Conservation (phyloP, 257 asterid species). For the Primulina eburnea region DNA sequence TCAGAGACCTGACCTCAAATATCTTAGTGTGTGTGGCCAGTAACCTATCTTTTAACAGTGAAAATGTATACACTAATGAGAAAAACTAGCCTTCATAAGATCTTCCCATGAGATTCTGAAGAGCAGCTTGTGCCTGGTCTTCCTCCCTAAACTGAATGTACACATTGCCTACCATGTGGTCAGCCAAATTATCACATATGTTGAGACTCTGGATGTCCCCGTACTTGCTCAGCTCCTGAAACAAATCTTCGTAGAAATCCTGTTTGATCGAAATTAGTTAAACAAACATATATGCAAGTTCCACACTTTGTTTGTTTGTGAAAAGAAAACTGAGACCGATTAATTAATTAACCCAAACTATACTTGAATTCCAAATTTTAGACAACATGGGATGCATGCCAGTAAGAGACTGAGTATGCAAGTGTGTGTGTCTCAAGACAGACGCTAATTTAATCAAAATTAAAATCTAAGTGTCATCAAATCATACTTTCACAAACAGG, state of each 20-base stretch:
- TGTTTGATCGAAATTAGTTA: constrained; percentile 2
- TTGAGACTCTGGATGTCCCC: constrained; percentile 85
- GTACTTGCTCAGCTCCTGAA: constrained; percentile 85
- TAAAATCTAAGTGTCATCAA: neutral
- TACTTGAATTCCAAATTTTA: neutral
- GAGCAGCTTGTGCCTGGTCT: constrained; percentile 77
- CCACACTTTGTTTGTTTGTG: neutral
- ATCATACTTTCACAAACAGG: neutral
- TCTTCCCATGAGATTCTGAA: constrained; percentile 80
- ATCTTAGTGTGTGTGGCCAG: constrained; percentile 12
- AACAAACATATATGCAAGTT: neutral
- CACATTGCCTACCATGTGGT: constrained; percentile 91
- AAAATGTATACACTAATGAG: neutral
- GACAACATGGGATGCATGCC: neutral
- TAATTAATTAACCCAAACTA: too few species aligned
- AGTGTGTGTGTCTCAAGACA: neutral
- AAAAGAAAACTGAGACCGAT: neutral
- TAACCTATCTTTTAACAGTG: neutral
- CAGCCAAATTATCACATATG: constrained; percentile 86
- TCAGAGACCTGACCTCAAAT: neutral
- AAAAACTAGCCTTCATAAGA: constrained; percentile 61
- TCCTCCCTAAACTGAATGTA: constrained; percentile 85
- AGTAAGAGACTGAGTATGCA: neutral
- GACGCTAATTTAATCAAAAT: neutral
- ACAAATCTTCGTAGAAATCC: constrained; percentile 87